Base-by-base conservation (phyloP, 768 basidiomycete species). In the Hypsizygus marmoreus region DNA sequence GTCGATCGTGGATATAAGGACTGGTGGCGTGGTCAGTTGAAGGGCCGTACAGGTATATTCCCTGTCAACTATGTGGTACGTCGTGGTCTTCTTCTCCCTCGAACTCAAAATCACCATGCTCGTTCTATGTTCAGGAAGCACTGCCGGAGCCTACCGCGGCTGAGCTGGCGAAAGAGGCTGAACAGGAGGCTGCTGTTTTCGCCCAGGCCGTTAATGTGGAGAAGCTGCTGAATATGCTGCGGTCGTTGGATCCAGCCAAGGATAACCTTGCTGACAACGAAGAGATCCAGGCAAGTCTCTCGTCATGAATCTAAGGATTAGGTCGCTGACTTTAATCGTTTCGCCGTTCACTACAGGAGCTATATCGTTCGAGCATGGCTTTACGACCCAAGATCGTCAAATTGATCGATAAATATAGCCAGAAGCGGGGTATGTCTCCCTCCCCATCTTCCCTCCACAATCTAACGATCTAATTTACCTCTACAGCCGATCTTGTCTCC, bases 11-110 rank as follows among this genome's bases (percentile, higher is more conserved):
- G 86, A 17, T 95, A 95, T 66, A 88, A 91, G 57, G 93, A 97
- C 61, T 98, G 95, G 95, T 97, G 94, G 92, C 70, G 91, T 17
- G 95, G 95, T 1, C 93, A 97, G 55, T 65, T 95, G 34, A 88
- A 84, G 59, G 94, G 91, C 0, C 72, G 89, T 47, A 92, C 93
- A 2, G 93, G 93, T 33, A 98, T 98, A 36, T 97, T 98, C 66
- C 95, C 95, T 0, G 91, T 95, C 14, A 97, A 95, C 64, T 97
- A 97, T 70, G 92, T 97, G 56, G 91, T 91, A 57, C 6, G 86
- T 77, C 28, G 25, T 9, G 39, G 28, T 49, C 29, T 20, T 49
- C 32, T 49, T 30, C 33, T 35, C 30, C 24, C 42, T 23, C n/a
- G n/a, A n/a, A n/a, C n/a, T n/a, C n/a, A n/a, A n/a, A n/a, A n/a